Evolutionary conservation across 768 basidiomycete genomes (phyloP).

Genomic region (Scleroderma citrinum): DNA sequence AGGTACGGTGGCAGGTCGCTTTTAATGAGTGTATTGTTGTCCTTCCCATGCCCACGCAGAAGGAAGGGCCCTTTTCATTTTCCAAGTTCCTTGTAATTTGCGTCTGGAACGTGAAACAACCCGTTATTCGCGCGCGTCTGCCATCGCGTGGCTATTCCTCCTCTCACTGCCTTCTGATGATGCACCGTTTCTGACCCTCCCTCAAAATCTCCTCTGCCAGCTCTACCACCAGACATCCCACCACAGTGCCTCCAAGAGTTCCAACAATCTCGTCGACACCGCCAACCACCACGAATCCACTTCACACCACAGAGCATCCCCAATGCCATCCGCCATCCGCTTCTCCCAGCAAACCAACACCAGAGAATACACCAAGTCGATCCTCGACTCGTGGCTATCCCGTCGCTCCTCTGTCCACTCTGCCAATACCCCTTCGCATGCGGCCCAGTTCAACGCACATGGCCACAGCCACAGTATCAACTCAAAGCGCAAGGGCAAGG

Average conservation of each 20-base stretch:
- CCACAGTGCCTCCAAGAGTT: neutral
- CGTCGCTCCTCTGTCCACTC: conserved; percentile 15
- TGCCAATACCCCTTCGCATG: neutral
- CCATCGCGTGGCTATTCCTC: conserved; percentile 13
- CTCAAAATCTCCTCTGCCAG: conserved; percentile 5
- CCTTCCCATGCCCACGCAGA: conserved; percentile 8
- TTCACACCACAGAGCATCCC: neutral
- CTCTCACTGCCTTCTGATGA: neutral
- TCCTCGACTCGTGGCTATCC: conserved; percentile 15
- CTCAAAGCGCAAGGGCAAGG: conserved; percentile 13
- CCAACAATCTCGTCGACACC: neutral
- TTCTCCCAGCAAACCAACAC: conserved; percentile 9
- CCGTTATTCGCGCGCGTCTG: neutral
- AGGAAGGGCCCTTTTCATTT: conserved; percentile 2
- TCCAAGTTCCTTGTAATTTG: neutral
- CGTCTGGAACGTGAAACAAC: neutral
- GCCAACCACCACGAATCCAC: neutral
- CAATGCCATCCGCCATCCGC: conserved; percentile 15
- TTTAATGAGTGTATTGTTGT: neutral
- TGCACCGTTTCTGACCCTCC: conserved; percentile 6
- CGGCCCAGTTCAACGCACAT: neutral
- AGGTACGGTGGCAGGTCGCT: conserved; percentile 13
- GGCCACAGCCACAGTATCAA: neutral
- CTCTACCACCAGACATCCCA: conserved; percentile 8
- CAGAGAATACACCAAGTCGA: conserved; percentile 2